These are phyloP conservation scores for Microsporum ferrugineum DNA, from an alignment of 2,329 filamentous ascomycete species.

Conservation along the genomic window DNA sequence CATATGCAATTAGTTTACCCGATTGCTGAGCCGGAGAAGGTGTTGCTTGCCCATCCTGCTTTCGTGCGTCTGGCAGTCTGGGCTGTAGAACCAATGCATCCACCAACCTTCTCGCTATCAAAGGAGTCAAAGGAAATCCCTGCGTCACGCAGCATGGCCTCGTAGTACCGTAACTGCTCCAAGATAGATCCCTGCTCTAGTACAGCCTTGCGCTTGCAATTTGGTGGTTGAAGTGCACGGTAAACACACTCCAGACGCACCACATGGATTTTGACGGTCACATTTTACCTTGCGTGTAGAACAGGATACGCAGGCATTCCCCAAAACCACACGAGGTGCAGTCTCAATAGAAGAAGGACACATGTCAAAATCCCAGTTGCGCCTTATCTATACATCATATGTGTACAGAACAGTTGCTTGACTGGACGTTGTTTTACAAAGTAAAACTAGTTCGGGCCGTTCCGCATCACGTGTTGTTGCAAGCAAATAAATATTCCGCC, in stretches of 20 bases:
- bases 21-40: not conserved
- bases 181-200: not conserved
- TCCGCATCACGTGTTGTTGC: too few species aligned
- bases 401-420: too few species aligned
- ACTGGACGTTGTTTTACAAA: too few species aligned
- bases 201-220: not conserved
- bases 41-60: not conserved
- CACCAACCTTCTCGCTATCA: not conserved
- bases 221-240: not conserved
- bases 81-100: not conserved
- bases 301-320: not conserved
- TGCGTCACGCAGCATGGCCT: not conserved
- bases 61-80: not conserved
- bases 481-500: too few species aligned
- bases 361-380: not conserved
- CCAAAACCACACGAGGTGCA: not conserved
- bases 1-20: not conserved
- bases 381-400: too few species aligned
- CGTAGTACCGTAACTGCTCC: not conserved
- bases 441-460: too few species aligned
- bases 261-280: not conserved
- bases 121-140: not conserved
- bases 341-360: not conserved
- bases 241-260: not conserved
- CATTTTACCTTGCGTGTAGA: not conserved